Conservation (phyloP, 2,329 filamentous ascomycete species). For the Orbilia oligospora region DNA sequence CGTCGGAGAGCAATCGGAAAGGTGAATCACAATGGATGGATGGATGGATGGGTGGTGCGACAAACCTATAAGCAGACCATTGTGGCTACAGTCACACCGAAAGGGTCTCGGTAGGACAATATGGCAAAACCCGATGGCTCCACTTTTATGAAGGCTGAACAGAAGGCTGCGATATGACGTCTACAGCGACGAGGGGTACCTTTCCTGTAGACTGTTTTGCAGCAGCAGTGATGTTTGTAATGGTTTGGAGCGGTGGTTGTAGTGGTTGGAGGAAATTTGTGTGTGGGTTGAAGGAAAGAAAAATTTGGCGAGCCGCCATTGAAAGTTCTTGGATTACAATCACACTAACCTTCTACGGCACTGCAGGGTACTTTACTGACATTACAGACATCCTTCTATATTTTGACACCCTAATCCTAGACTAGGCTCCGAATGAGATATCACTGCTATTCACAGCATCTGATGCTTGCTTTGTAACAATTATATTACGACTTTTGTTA, state of each 20-base stretch:
- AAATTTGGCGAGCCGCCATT: slow-evolving; percentile 47
- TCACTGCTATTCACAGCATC: too few species aligned
- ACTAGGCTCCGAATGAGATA: too few species aligned
- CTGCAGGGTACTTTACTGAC: slow-evolving; percentile 15
- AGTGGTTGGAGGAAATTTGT: slow-evolving; percentile 1
- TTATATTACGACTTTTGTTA: slow-evolving; percentile 14
- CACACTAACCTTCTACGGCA: slow-evolving; percentile 16
- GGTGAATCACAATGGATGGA: slow-evolving; percentile 7
- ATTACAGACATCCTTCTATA: too few species aligned
- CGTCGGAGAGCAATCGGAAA: neutral
- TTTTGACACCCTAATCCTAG: too few species aligned
- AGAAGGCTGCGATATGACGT: slow-evolving; percentile 23
- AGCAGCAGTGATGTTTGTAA: neutral
- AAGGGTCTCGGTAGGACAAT: slow-evolving; percentile 16
- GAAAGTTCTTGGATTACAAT: slow-evolving; percentile 18
- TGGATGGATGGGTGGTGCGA: slow-evolving; percentile 2
- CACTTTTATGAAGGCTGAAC: neutral
- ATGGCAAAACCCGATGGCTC: neutral
- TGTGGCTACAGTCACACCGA: slow-evolving; percentile 42
- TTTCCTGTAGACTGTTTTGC: neutral
- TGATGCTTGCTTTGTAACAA: neutral
- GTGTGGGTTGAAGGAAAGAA: slow-evolving; percentile 43
- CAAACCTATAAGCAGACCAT: slow-evolving; percentile 55
- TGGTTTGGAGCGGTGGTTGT: neutral
- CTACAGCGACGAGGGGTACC: slow-evolving; percentile 15